These are phyloP conservation scores for Nothomitra cinnamomea DNA, from an alignment of 2,329 filamentous ascomycete species.

Conservation along the genomic window DNA sequence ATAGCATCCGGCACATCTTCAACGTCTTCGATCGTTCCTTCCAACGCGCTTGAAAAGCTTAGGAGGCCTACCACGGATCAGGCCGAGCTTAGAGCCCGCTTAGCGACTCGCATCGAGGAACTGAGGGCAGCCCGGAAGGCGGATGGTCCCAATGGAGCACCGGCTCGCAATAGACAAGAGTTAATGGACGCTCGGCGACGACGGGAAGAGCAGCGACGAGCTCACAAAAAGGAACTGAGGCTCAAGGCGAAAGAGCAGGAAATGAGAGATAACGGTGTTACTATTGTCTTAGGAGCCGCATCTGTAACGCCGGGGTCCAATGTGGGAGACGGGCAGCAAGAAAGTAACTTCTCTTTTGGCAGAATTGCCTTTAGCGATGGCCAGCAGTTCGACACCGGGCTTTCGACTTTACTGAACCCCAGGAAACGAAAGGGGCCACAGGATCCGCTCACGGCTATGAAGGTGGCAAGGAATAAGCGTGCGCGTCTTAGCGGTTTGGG, in stretches of 20 bases:
- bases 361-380: constrained; percentile 84
- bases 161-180: constrained; percentile 74
- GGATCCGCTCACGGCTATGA: constrained; percentile 73
- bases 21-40: constrained; percentile 45
- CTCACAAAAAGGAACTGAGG: constrained; percentile 74
- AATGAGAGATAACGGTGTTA: constrained; percentile 8
- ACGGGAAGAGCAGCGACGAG: constrained; percentile 75
- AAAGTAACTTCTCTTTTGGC: constrained; percentile 73
- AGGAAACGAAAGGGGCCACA: constrained; percentile 67
- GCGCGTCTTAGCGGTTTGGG: constrained; percentile 60
- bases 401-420: constrained; percentile 43
- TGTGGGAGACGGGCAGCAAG: constrained; percentile 15
- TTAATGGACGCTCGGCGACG: constrained; percentile 75
- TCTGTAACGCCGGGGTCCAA: background rate
- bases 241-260: constrained; percentile 66
- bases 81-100: constrained; percentile 56
- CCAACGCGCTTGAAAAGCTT: constrained; percentile 21
- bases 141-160: constrained; percentile 64
- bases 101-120: constrained; percentile 69
- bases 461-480: constrained; percentile 73
- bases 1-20: constrained; percentile 43
- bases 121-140: constrained; percentile 77
- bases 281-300: background rate
- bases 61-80: constrained; percentile 53
- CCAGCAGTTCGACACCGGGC: constrained; percentile 55